Base-by-base conservation (phyloP, 441 rosid species). In the Populus hybrid region DNA sequence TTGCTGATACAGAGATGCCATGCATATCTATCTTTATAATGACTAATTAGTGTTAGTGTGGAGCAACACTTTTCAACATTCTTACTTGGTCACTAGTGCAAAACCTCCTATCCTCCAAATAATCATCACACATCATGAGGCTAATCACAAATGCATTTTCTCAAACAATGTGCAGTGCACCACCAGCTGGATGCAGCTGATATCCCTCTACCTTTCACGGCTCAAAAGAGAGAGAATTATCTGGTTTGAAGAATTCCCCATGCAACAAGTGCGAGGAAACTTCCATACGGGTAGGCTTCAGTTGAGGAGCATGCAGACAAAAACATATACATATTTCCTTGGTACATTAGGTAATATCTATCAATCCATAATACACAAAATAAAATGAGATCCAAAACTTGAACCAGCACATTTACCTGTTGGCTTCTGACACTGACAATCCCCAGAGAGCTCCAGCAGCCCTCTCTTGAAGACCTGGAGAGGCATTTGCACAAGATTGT, bases 401-500 rank as follows among this genome's bases (percentile, higher is more conserved):
- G 18, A 57, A 73, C 30, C 42, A 32, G 23, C 76, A 28, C 75
- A 80, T 32, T 63, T 83, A 95, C 98, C 97, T 92, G 82, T 94
- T 95, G 77, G 95, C 90, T 90, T 95, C 97, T 38, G 97, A 95
- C 32, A 95, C 98, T 0, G 98, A 95, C 84, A 95, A 87, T 81
- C 99, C 99, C 99, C 98, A 94, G 11, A 95, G 95, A 77, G 98
- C 99, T 79, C 99, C 99, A 67, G 98, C 99, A 21, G 97, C 99
- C 84, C 98, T 90, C 86, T 93, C 99, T 86, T 95, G 99, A 82
- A 95, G 99, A 86, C 98, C 98, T 35, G 92, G 90, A 46, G 98
- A 91, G 71, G 95, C 93, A 88, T 91, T 89, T 69, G 95, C 85
- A 80, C 97, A 94, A 35, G 97, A 88, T 79, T 93, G 94, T 59